A percentile compares a stretch with the other conserved stretches of the same genome.
These are phyloP conservation scores for Cantharellus anzutake DNA, from an alignment of 768 basidiomycete genomes.

Conservation along the genomic window DNA sequence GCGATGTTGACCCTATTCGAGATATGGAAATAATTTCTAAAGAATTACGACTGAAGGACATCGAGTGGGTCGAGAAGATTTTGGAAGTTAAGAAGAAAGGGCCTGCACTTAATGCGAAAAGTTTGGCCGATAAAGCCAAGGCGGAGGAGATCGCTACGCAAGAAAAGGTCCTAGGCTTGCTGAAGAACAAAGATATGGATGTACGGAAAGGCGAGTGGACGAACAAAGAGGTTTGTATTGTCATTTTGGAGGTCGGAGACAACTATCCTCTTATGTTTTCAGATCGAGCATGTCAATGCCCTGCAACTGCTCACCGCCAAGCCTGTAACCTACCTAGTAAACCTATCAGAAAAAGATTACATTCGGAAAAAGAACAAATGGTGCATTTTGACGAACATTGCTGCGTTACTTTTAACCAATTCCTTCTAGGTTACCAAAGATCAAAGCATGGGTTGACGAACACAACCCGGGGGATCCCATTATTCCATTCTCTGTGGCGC, in stretches of 20 bases:
- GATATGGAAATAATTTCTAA: slow-evolving; percentile 97
- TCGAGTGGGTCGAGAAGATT: slow-evolving; percentile 94
- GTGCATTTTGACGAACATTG: slow-evolving; percentile 20
- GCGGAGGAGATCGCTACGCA: slow-evolving; percentile 89
- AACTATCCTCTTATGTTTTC: slow-evolving; percentile 1
- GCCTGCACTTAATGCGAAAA: slow-evolving; percentile 49
- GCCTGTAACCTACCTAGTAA: slow-evolving; percentile 94
- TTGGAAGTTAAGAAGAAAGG: slow-evolving; percentile 65
- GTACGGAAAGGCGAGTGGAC: slow-evolving; percentile 87
- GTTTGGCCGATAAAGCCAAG: slow-evolving; percentile 82
- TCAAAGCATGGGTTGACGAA: slow-evolving; percentile 94
- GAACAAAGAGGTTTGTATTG: slow-evolving; percentile 74
- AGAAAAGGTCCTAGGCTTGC: slow-evolving; percentile 63
- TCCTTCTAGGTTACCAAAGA: slow-evolving; percentile 65
- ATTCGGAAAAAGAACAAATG: slow-evolving; percentile 99
- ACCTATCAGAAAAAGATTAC: slow-evolving; percentile 87
- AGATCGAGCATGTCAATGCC: slow-evolving; percentile 83
- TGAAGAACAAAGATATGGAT: slow-evolving; percentile 71
- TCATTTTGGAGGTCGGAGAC: background rate
- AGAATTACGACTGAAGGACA: slow-evolving; percentile 89
- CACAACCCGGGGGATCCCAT: slow-evolving; percentile 91
- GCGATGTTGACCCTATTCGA: slow-evolving; percentile 85
- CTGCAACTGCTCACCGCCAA: slow-evolving; percentile 89
- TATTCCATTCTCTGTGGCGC: slow-evolving; percentile 90
- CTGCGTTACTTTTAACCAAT: background rate